Evolutionary conservation across 225 moss, liverwort and hornwort genomes (phyloP), one percentile per base, ranked within the genome.

Genomic region (Pseudoscleropodium purum): DNA sequence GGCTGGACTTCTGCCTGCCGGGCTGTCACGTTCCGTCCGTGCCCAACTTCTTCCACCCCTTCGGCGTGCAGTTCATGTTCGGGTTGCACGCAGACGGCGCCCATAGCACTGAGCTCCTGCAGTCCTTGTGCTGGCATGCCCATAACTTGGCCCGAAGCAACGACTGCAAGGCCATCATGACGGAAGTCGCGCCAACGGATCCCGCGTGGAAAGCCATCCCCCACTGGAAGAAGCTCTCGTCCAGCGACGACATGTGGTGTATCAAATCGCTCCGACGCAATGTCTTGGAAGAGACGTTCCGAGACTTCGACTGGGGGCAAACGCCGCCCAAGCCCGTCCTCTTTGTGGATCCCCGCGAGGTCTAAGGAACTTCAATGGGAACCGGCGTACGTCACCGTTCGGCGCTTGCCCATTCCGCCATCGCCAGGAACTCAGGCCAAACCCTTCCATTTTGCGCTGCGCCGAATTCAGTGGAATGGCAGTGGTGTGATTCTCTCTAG

Each of bases 21-120:
- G 95, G 96, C 89, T 97, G 93, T 65, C 94, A 92, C 62, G 94
- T 99, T n/a, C 96, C 99, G 6, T 97, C 99, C 15, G 95, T 97
- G 66, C 99, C 99, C 43, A 95, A 99, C 78, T 91, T 99, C 63
- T 97, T 97, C 84, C 91, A 94, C 63, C 95, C 97, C 1, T 99
- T 99, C 75, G 99, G 99, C 67, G 93, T 99, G 87, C 97, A 99
- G 81, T 99, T 99, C 89, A 93, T 96, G 94, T 99, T 99, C 79
- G 99, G 99, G 5, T 60, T 99, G 36, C 97, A 97, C 59, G 95
- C 94, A 0, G 93, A 96, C 36, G 99, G 97, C 1, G 51, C 81
- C 8, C 90, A 68, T 31, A 97, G 95, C 23, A 79, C 89, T 4
- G 92, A 94, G 86, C 94, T 99, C 2, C 93, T 99, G 86, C 96